A percentile compares a stretch with the other conserved stretches of the same genome.
These are phyloP conservation scores for Picochlorum sp. DNA, from an alignment of 139 green algal species.

Conservation along the genomic window DNA sequence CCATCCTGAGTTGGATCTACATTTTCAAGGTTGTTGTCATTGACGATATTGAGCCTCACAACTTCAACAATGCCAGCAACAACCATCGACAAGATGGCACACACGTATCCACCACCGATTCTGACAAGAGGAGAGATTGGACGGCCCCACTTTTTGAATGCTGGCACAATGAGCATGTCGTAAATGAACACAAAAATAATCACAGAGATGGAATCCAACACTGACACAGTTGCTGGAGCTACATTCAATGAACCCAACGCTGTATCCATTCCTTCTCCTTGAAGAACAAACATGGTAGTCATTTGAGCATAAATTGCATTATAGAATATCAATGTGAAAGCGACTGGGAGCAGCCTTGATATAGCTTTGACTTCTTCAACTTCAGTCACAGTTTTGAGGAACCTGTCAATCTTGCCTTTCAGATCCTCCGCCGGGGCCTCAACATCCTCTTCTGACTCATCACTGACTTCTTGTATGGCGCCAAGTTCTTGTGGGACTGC, in stretches of 20 bases:
- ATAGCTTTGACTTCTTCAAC: constrained; percentile 87
- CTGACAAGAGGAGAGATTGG: constrained; percentile 22
- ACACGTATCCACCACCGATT: constrained; percentile 22
- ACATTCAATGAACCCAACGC: constrained; percentile 1
- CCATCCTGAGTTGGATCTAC: constrained; percentile 5
- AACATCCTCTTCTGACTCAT: not conserved
- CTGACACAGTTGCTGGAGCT: constrained; percentile 11
- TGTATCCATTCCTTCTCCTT: constrained; percentile 70
- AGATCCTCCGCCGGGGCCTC: not conserved
- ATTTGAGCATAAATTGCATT: constrained; percentile 83
- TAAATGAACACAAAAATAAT: constrained; percentile 12
- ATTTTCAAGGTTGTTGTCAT: constrained; percentile 10
- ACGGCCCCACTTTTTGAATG: constrained; percentile 1
- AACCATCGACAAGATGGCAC: constrained; percentile 24
- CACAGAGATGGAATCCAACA: constrained; percentile 7
- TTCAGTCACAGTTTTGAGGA: constrained; percentile 35
- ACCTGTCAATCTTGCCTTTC: not conserved
- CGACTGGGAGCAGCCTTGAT: constrained; percentile 73
- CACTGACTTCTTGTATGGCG: not conserved
- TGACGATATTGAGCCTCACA: constrained; percentile 9
- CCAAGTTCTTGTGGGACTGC: not conserved
- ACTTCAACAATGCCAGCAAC: constrained; percentile 24
- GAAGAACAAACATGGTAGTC: constrained; percentile 77
- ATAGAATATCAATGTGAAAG: constrained; percentile 73
- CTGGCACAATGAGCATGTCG: constrained; percentile 19